Evolutionary conservation across 306 rosid genomes (phyloP).

Genomic region (Acacia acuminata): DNA sequence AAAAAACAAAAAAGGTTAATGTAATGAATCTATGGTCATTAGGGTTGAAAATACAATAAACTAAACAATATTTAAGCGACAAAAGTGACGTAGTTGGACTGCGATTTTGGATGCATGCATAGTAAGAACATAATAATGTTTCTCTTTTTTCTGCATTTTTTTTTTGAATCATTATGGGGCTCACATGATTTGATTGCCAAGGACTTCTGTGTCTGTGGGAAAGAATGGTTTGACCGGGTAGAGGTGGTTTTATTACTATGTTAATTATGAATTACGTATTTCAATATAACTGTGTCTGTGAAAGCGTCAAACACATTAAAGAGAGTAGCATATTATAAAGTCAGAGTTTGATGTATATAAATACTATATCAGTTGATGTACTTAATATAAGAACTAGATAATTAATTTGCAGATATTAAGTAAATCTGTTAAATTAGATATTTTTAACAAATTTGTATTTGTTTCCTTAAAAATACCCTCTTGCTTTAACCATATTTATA

Average conservation of each 20-base stretch:
- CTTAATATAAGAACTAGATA: too few species aligned
- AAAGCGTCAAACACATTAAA: background rate
- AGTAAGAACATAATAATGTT: conserved; percentile 21
- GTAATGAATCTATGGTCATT: conserved; percentile 30
- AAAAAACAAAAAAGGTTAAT: background rate
- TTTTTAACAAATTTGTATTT: too few species aligned
- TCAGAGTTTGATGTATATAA: too few species aligned
- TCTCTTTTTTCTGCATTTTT: conserved; percentile 26
- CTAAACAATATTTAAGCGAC: background rate
- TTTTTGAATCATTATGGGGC: conserved; percentile 20
- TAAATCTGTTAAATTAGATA: too few species aligned
- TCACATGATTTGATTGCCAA: conserved; percentile 16
- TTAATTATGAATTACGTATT: background rate
- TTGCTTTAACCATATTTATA: too few species aligned
- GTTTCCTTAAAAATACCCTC: too few species aligned
- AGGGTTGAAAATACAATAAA: conserved; percentile 14
- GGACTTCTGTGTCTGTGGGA: background rate
- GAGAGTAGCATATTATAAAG: too few species aligned
- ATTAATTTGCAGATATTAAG: too few species aligned
- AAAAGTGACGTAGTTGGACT: conserved; percentile 35
- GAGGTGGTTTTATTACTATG: too few species aligned
- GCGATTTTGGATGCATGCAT: conserved; percentile 38
- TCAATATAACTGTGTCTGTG: too few species aligned
- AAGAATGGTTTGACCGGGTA: background rate
- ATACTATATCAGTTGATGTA: too few species aligned